Evolutionary conservation across 345 rosid genomes (phyloP), one percentile per base, ranked within the genome.

Genomic region (Populus deltoides): DNA sequence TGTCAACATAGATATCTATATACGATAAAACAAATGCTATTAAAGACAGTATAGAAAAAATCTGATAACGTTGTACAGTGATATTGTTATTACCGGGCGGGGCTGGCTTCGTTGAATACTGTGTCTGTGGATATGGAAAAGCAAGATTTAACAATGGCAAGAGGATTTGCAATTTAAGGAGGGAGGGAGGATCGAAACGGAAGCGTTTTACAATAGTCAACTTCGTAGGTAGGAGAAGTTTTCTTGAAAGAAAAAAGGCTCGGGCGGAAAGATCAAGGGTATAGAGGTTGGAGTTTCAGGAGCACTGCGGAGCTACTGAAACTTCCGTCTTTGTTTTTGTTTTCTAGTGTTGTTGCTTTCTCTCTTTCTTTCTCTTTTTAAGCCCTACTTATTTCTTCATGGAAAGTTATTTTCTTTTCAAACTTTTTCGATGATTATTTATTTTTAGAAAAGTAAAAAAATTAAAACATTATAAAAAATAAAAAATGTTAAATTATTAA

Each of bases 221-320:
- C 41, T 66, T 66, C 15, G 47, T 3, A 38, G 7, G n/a, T 25
- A 47, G 29, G 25, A 36, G 59, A 18, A 53, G 24, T 20, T 20
- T 53, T 20, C 17, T 53, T 18, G 0, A 1, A 5, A 1, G 0
- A 15, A 41, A 2, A 2, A 41, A 41, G 11, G 2, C 45, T 47
- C 8, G 9, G 59, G 77, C 81, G 89, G 87, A 86, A 35, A 83
- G 61, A 70, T 38, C 86, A 77, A 84, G 87, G 68, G 36, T 8
- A 51, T 3, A 18, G 77, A 57, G 49, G 83, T 67, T 84, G 85
- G 73, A 82, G 82, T 77, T 75, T 68, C 85, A 78, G 86, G 18
- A 25, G 15, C 12, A 0, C 3, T 38, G 47, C 31, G 2, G 11
- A 17, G 24, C 7, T 45, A 18, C 25, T 17, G 29, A 2, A 36